Percentiles rank a stretch among this genome's conserved stretches.
Evolutionary conservation across 2,329 filamentous ascomycete genomes (phyloP).

Genomic region (Aspergillus viridinutans): DNA sequence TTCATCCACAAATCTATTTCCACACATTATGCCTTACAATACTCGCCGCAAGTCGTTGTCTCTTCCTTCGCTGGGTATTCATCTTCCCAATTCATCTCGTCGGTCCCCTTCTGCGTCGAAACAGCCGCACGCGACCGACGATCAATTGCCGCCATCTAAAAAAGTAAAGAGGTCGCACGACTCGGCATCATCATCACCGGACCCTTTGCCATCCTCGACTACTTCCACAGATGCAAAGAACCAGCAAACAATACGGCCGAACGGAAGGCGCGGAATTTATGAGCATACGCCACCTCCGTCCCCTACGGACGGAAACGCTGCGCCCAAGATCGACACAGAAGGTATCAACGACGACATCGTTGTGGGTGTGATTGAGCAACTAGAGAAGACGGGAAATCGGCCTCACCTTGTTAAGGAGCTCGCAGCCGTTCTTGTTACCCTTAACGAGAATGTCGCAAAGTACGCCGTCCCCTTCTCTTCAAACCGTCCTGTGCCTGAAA

Average conservation of each 20-base stretch:
- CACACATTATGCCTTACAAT: slow-evolving; percentile 76
- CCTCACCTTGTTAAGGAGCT: slow-evolving; percentile 95
- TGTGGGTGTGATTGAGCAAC: slow-evolving; percentile 78
- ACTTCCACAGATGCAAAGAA: slow-evolving; percentile 29
- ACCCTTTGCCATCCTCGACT: slow-evolving; percentile 26
- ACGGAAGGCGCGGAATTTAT: slow-evolving; percentile 47
- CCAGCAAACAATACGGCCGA: slow-evolving; percentile 18
- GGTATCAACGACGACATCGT: slow-evolving; percentile 94
- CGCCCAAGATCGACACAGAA: slow-evolving; percentile 67
- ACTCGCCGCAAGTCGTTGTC: slow-evolving; percentile 95
- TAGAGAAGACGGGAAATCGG: slow-evolving; percentile 84
- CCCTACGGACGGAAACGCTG: slow-evolving; percentile 50
- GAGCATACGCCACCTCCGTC: slow-evolving; percentile 79
- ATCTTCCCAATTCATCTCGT: slow-evolving; percentile 61
- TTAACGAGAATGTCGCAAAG: slow-evolving; percentile 84
- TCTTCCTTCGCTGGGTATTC: slow-evolving; percentile 86
- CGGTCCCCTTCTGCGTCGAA: slow-evolving; percentile 61
- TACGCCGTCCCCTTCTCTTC: slow-evolving; percentile 50
- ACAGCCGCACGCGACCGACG: slow-evolving; percentile 57
- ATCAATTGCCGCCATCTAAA: slow-evolving; percentile 52
- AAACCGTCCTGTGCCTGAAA: slow-evolving; percentile 6
- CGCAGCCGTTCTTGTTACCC: slow-evolving; percentile 69
- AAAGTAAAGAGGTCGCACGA: slow-evolving; percentile 76
- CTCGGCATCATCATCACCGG: slow-evolving; percentile 40
- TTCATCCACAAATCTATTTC: slow-evolving; percentile 2